phyloP scores from a whole-genome alignment of 495 filamentous ascomycete species.

The Viridothelium virens region DNA sequence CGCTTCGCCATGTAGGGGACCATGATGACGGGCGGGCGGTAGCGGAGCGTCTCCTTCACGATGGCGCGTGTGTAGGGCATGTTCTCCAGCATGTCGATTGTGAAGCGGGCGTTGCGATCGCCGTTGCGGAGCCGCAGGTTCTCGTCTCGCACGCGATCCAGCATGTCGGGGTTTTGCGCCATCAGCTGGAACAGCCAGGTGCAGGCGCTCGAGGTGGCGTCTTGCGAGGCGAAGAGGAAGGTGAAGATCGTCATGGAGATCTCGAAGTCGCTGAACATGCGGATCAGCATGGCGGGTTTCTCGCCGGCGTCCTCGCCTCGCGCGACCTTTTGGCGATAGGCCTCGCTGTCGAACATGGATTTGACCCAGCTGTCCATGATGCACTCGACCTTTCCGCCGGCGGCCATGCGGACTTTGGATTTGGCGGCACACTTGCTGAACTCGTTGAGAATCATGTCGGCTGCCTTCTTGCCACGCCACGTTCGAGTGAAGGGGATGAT shows the following conservation, averaged over 20 bases:
- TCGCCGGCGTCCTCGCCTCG: constrained; percentile 56
- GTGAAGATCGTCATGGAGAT: constrained; percentile 94
- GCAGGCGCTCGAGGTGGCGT: constrained; percentile 84
- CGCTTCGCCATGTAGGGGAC: constrained; percentile 95
- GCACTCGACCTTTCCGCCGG: constrained; percentile 77
- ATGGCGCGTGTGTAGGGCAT: constrained; percentile 88
- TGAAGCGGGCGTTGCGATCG: constrained; percentile 59
- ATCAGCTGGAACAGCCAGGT: constrained; percentile 95
- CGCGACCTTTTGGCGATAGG: constrained; percentile 64
- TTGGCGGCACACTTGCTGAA: constrained; percentile 90
- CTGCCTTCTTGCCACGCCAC: constrained; percentile 95
- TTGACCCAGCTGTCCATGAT: constrained; percentile 94
- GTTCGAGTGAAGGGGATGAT: constrained; percentile 93
- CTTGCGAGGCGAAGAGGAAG: constrained; percentile 96
- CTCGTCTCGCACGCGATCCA: constrained; percentile 88
- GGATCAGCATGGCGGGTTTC: constrained; percentile 74
- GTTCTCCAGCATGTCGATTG: constrained; percentile 76
- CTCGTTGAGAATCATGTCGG: constrained; percentile 83
- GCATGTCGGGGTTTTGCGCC: constrained; percentile 85
- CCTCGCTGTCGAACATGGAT: constrained; percentile 71
- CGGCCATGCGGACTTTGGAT: constrained; percentile 84
- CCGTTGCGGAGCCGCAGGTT: constrained; percentile 73
- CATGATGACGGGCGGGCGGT: constrained; percentile 96
- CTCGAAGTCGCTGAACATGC: constrained; percentile 84
- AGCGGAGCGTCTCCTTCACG: constrained; percentile 87